phyloP scores from a whole-genome alignment of 2,329 filamentous ascomycete species.

The Rhytidhysteron rufulum region DNA sequence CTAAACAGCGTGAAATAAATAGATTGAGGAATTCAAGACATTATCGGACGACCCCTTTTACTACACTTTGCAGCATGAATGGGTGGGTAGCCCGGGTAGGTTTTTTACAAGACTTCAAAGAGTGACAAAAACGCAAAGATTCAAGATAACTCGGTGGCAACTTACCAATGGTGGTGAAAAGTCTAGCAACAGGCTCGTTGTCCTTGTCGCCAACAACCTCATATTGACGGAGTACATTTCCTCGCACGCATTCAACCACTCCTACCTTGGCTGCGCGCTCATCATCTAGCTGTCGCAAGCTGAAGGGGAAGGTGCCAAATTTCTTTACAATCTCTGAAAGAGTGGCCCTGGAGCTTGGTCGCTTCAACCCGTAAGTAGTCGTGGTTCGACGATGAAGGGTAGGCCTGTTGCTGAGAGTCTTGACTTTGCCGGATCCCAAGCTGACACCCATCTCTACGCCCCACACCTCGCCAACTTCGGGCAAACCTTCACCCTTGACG shows the following conservation, averaged over 20 bases:
- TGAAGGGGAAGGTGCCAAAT: constrained; percentile 97
- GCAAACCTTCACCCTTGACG: constrained; percentile 82
- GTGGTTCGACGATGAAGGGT: constrained; percentile 91
- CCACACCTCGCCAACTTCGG: constrained; percentile 92
- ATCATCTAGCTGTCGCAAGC: constrained; percentile 91
- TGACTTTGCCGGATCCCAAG: constrained; percentile 89
- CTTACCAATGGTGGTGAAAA: constrained; percentile 91
- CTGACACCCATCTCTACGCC: constrained; percentile 95
- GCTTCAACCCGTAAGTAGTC: constrained; percentile 89
- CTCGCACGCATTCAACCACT: constrained; percentile 91
- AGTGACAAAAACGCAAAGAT: too few relatives aligned
- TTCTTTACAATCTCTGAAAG: constrained; percentile 95
- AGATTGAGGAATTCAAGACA: constrained; percentile 10
- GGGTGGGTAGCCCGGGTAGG: too few relatives aligned
- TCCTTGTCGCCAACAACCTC: constrained; percentile 96
- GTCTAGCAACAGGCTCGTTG: constrained; percentile 73
- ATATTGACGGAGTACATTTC: constrained; percentile 90
- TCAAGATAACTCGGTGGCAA: too few relatives aligned
- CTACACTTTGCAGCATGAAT: too few relatives aligned
- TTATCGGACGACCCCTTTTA: not conserved
- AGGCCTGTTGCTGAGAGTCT: constrained; percentile 79
- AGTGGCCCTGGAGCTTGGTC: constrained; percentile 86
- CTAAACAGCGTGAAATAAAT: not conserved
- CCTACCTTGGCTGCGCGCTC: constrained; percentile 95
- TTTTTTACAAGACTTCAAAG: too few relatives aligned